Base-by-base conservation (phyloP, 225 moss, liverwort and hornwort genomes). In the Straminergon stramineum region DNA sequence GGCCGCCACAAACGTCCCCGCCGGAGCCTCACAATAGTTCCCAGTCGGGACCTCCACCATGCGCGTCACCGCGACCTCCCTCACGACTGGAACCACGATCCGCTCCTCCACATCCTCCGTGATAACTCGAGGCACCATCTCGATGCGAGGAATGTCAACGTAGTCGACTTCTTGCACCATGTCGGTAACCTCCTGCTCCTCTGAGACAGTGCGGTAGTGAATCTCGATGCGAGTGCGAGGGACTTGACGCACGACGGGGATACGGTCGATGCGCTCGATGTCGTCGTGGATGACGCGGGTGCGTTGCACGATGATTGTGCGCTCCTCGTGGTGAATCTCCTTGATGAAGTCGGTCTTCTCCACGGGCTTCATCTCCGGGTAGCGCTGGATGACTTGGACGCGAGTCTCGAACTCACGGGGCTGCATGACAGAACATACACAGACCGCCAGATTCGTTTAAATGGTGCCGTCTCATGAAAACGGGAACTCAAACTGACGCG, bases 301-400 rank as follows among this genome's bases (percentile, higher is more conserved):
- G 57, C 92, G 93, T 0, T 89, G 91, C 2, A 94, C 90, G 22
- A 41, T 52, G 7, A 94, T 39, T 5, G 35, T 79, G 10, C 94
- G 92, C 11, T 95, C 93, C 81, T 96, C 96, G 31, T 95, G 89
- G 34, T 90, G 70, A 6, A 96, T 88, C 69, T 96, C 96, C 75
- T 96, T 95, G 34, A 96, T 79, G 62, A 90, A 96, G 51, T 92
- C 94, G 0, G 95, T 95, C 65, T 96, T 95, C 91, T 96, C 96
- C 6, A 95, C 91, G 4, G 86, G 65, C 66, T 68, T 86, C 96
- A 96, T 95, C 90, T 96, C 96, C 10, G 96, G 96, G 56, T 93
- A 94, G 20, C 93, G 93, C 85, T 96, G 96, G 23, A 95, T 95
- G 21, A 96, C 91, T 71, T 94, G 93, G 5, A 96, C 95, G 48